Percentiles rank a stretch among this genome's conserved stretches.
Evolutionary conservation across 495 filamentous ascomycete genomes (phyloP).

Genomic region (Tuber umbilicatum): DNA sequence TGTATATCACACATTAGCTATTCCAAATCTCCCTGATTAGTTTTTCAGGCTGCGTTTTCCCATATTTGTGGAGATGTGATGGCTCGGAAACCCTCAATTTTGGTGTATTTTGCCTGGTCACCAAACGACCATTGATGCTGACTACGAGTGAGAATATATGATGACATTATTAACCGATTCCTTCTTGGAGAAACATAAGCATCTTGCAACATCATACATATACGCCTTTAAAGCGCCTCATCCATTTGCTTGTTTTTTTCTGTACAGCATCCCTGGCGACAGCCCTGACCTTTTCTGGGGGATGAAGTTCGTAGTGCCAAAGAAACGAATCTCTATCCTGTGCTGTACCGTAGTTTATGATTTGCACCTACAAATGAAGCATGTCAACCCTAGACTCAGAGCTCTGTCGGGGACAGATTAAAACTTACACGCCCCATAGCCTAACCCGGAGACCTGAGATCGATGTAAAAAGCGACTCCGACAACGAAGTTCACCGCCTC

Average conservation of each 20-base stretch:
- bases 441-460: too few species aligned
- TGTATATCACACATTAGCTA: too few species aligned
- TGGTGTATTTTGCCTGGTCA: too few species aligned
- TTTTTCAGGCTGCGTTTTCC: too few species aligned
- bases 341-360: constrained; percentile 50
- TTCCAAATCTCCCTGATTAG: too few species aligned
- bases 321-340: too few species aligned
- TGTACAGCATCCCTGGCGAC: constrained; percentile 55
- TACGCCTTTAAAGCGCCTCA: constrained; percentile 9
- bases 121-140: neutral
- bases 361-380: constrained; percentile 40
- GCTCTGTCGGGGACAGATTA: constrained; percentile 16
- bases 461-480: too few species aligned
- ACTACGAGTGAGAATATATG: neutral
- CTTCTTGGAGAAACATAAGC: neutral
- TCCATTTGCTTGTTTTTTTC: constrained; percentile 43
- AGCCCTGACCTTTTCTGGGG: constrained; percentile 52
- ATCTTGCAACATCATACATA: neutral
- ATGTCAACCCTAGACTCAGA: constrained; percentile 47
- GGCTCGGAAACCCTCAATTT: too few species aligned
- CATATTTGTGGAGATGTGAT: too few species aligned
- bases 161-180: neutral
- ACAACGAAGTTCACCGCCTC: too few species aligned
- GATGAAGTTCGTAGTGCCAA: too few species aligned
- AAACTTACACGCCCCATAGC: constrained; percentile 7